Evolutionary conservation across 768 basidiomycete species (phyloP).

Genomic region (Fomitopsis serialis): DNA sequence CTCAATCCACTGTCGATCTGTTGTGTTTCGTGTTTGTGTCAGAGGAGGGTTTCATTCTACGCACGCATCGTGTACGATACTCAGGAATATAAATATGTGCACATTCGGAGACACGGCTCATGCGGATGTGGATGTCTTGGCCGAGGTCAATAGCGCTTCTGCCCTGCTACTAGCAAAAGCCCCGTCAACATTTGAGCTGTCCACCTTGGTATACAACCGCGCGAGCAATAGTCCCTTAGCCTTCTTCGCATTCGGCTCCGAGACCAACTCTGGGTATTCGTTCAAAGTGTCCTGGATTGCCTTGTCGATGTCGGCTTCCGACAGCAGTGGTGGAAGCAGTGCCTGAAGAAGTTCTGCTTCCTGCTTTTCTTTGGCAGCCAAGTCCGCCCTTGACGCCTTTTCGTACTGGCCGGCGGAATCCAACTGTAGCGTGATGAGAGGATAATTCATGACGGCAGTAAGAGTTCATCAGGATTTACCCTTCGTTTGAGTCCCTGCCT

Average conservation of each 20-base stretch:
- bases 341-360: slow-evolving; percentile 52
- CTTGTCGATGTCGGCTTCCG: slow-evolving; percentile 49
- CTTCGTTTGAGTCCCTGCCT: too few relatives aligned
- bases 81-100: not conserved
- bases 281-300: slow-evolving; percentile 40
- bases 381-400: slow-evolving; percentile 54
- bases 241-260: slow-evolving; percentile 27
- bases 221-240: slow-evolving; percentile 50
- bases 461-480: not conserved
- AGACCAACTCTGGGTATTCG: slow-evolving; percentile 19
- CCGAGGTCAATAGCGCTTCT: slow-evolving; percentile 24
- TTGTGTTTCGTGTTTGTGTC: not conserved
- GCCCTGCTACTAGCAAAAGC: slow-evolving; percentile 51
- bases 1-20: not conserved
- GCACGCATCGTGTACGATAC: not conserved
- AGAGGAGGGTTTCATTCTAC: not conserved
- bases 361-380: slow-evolving; percentile 54
- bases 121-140: too few relatives aligned
- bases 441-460: not conserved
- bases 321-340: slow-evolving; percentile 56
- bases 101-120: too few relatives aligned
- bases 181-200: slow-evolving; percentile 49
- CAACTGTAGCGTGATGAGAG: slow-evolving; percentile 30
- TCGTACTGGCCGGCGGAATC: slow-evolving; percentile 55
- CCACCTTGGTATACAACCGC: slow-evolving; percentile 55